These are phyloP conservation scores for Sistotremastrum suecicum DNA, from an alignment of 768 basidiomycete genomes.

Conservation along the genomic window DNA sequence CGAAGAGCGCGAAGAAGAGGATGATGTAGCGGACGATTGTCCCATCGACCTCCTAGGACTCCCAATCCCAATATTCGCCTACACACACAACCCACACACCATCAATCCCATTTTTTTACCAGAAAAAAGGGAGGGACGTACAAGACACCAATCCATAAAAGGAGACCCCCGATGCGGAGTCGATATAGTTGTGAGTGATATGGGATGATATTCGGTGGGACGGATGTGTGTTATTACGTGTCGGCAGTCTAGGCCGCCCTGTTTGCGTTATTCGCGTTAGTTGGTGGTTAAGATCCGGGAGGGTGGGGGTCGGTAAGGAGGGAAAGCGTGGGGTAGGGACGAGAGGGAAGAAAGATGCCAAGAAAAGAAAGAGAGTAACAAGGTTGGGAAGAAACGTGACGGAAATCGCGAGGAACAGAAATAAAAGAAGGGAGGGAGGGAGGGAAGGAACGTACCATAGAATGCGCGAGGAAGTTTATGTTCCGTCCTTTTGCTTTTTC, in stretches of 20 bases:
- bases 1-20: too few relatives aligned
- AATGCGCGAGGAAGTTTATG: constrained; percentile 89
- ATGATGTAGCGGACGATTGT: too few relatives aligned
- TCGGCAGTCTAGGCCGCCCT: constrained; percentile 86
- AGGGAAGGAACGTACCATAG: constrained; percentile 40
- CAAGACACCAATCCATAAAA: constrained; percentile 99
- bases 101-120: too few relatives aligned
- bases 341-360: too few relatives aligned
- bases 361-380: too few relatives aligned
- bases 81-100: too few relatives aligned
- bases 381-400: too few relatives aligned
- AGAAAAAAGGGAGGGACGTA: constrained; percentile 26
- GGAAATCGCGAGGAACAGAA: neutral
- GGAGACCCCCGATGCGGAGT: constrained; percentile 95
- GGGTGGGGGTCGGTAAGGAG: too few relatives aligned
- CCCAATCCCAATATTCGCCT: too few relatives aligned
- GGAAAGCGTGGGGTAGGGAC: too few relatives aligned
- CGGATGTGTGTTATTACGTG: constrained; percentile 79
- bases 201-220: constrained; percentile 69
- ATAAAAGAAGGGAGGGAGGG: neutral
- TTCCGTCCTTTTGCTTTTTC: constrained; percentile 56
- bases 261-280: neutral
- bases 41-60: too few relatives aligned
- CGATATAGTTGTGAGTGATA: constrained; percentile 77
- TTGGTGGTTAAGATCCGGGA: too few relatives aligned